Base-by-base conservation (phyloP, 441 rosid genomes). In the Jatropha podagrica region DNA sequence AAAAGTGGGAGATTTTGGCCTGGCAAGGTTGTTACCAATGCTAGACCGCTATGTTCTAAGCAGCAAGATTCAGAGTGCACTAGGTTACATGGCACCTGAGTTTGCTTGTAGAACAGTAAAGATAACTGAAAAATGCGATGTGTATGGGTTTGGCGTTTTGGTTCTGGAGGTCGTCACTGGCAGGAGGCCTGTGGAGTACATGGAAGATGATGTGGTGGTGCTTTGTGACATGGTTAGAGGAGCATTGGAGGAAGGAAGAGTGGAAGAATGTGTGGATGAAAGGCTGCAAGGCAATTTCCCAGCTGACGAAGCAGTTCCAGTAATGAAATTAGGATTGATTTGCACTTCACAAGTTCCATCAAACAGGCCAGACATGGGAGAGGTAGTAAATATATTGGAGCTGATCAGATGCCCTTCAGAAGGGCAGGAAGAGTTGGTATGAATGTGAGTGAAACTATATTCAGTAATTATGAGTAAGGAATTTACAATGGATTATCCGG, bases 281-380 rank as follows among this genome's bases (percentile, higher is more conserved):
- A 89, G 88, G 83, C 85, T 93, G 70, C 86, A 82, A 70, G 93
- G 95, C 56, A 89, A 86, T 74, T 89, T 87, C 74, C 92, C 96
- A 2, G 84, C 79, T 0, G 98, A 93, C 82, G 99, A 95, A 83
- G 96, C 91, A 0, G 85, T 90, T 70, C 97, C 98, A 5, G 96
- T 95, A 12, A 88, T 95, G 87, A 95, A 95, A 79, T 80, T 95
- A 72, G 99, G 98, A 54, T 84, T 95, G 81, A 93, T 95, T 63
- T 95, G 99, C 83, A 93, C 97, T 0, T 93, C 97, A 51, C 98
- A 93, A 67, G 98, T 95, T 60, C 98, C 97, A 48, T 95, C 98
- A n/a, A 91, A 92, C 85, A 85, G 98, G 74, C 98, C 97, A 3
- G 95, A 95, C 44, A 92, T 95, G 99, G 92, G 87, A 23, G 99